Percentiles rank a stretch among this genome's conserved stretches.
These are phyloP conservation scores for Lodderomyces jiufengensis DNA, from an alignment of 1,139 yeast genomes.

Conservation along the genomic window DNA sequence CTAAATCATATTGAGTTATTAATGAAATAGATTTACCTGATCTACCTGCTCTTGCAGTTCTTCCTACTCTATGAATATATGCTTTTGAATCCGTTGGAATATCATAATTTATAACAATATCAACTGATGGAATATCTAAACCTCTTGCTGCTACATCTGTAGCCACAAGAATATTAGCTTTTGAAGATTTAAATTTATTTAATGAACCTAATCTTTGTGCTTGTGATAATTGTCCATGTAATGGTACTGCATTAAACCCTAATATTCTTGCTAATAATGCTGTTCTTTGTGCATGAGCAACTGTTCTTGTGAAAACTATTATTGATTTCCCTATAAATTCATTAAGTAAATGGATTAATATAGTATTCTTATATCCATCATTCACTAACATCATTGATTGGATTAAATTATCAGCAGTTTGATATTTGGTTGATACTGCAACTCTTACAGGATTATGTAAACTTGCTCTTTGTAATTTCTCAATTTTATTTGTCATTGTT, in stretches of 20 bases:
- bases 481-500: constrained; percentile 93
- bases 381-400: constrained; percentile 92
- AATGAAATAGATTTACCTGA: constrained; percentile 89
- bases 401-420: constrained; percentile 87
- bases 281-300: constrained; percentile 91
- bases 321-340: constrained; percentile 83
- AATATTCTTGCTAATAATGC: constrained; percentile 75
- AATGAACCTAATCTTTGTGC: constrained; percentile 90
- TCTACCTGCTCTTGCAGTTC: constrained; percentile 98
- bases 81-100: constrained; percentile 98
- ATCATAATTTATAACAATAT: constrained; percentile 87
- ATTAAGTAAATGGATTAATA: constrained; percentile 73
- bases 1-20: constrained; percentile 93
- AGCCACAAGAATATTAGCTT: constrained; percentile 79
- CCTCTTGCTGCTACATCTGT: constrained; percentile 99
- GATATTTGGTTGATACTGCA: constrained; percentile 82
- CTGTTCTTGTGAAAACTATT: constrained; percentile 89
- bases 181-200: constrained; percentile 87
- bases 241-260: constrained; percentile 87
- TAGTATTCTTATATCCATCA: constrained; percentile 89
- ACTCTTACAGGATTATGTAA: constrained; percentile 85
- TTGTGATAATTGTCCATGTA: constrained; percentile 92
- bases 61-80: constrained; percentile 94
- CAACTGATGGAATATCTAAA: constrained; percentile 92
- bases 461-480: constrained; percentile 91